Evolutionary conservation across 2,329 filamentous ascomycete genomes (phyloP).

Genomic region (Westerdykella aurantiaca): DNA sequence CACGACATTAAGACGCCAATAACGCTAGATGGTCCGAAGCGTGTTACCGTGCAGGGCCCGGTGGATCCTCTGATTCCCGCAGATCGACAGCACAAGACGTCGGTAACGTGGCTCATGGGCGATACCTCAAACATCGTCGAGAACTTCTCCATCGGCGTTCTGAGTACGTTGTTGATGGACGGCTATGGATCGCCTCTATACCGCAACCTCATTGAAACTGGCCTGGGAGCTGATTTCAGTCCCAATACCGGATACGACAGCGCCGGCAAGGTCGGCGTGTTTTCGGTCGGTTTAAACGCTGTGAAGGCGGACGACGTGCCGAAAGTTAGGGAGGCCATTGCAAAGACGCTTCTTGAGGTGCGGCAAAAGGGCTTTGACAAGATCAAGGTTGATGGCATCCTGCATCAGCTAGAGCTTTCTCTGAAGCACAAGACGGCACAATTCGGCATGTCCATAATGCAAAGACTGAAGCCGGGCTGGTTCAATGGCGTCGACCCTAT

Average conservation of each 20-base stretch:
- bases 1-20: conserved; percentile 71
- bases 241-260: conserved; percentile 90
- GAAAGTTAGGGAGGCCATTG: conserved; percentile 68
- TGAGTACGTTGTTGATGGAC: conserved; percentile 81
- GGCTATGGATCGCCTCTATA: conserved; percentile 95
- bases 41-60: conserved; percentile 71
- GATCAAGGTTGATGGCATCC: conserved; percentile 84
- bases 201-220: conserved; percentile 78
- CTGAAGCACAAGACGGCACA: conserved; percentile 95
- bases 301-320: conserved; percentile 73
- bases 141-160: conserved; percentile 76
- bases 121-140: conserved; percentile 78
- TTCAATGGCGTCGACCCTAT: conserved; percentile 94
- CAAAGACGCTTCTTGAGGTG: conserved; percentile 64
- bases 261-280: conserved; percentile 70
- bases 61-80: conserved; percentile 79
- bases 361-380: conserved; percentile 75
- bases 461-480: conserved; percentile 85
- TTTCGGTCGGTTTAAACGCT: conserved; percentile 88
- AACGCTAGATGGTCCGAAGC: conserved; percentile 61
- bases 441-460: conserved; percentile 87
- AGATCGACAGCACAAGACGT: conserved; percentile 89
- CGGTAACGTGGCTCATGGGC: conserved; percentile 85
- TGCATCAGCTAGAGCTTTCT: conserved; percentile 89
- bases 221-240: conserved; percentile 87